Conservation (phyloP, 192 early-diverging fungal species). For the Podila epigama region DNA sequence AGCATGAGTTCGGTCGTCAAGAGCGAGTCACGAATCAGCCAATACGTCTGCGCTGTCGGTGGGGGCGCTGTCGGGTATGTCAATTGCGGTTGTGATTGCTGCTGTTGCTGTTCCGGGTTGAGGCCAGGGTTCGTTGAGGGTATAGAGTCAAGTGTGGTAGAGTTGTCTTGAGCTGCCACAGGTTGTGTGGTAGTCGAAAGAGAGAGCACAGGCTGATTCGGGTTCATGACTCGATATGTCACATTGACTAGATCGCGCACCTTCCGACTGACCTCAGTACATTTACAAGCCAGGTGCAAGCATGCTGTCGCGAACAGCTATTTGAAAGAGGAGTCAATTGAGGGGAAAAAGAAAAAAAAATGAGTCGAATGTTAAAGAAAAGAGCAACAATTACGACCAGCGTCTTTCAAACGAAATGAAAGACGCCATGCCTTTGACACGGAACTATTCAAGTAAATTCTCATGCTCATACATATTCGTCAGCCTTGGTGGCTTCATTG, state of each 20-base stretch:
- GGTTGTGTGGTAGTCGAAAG: slow-evolving; percentile 30
- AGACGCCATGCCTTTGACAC: no score
- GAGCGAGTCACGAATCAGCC: slow-evolving; percentile 55
- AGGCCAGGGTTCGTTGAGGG: slow-evolving; percentile 5
- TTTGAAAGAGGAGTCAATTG: neutral
- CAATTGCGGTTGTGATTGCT: slow-evolving; percentile 1
- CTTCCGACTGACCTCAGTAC: slow-evolving; percentile 60
- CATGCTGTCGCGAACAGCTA: slow-evolving; percentile 63
- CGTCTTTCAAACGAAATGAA: no score
- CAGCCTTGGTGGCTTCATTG: slow-evolving; percentile 46
- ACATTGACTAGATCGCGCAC: slow-evolving; percentile 64
- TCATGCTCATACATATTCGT: slow-evolving; percentile 33
- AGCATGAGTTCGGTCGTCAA: slow-evolving; percentile 59
- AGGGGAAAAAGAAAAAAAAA: neutral
- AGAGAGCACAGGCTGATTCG: slow-evolving; percentile 16
- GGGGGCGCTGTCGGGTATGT: slow-evolving; percentile 25
- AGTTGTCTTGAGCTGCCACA: slow-evolving; percentile 12
- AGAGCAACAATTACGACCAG: slow-evolving; percentile 12
- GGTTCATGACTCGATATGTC: slow-evolving; percentile 48
- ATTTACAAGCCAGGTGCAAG: slow-evolving; percentile 59
- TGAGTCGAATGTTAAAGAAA: neutral
- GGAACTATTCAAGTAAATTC: neutral
- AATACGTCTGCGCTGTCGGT: slow-evolving; percentile 50
- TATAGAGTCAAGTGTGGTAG: neutral
- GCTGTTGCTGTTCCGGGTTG: no score